phyloP scores from a whole-genome alignment of 1,284 basidiomycete species.

The Abortiporus biennis region DNA sequence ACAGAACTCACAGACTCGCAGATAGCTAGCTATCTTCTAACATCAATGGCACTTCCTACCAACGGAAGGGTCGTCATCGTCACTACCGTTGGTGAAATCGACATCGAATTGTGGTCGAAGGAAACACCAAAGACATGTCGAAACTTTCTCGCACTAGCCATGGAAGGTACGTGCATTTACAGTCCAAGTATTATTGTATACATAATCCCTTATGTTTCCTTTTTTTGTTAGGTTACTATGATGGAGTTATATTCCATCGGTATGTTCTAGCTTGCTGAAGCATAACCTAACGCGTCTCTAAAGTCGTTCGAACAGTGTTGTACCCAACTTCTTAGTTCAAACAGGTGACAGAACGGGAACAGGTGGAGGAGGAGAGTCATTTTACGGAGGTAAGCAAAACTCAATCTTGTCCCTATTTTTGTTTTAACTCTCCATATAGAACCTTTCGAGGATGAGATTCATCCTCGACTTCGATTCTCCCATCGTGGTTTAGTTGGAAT shows the following conservation, averaged over 20 bases:
- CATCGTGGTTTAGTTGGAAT: slow-evolving; percentile 90
- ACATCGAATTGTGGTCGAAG: slow-evolving; percentile 92
- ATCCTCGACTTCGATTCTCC: slow-evolving; percentile 78
- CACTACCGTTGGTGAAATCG: slow-evolving; percentile 89
- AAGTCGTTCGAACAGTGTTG: slow-evolving; percentile 41
- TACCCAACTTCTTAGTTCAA: slow-evolving; percentile 88
- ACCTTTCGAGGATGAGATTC: slow-evolving; percentile 91
- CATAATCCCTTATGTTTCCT: slow-evolving; percentile 2
- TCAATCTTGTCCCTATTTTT: not conserved
- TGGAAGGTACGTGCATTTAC: slow-evolving; percentile 83
- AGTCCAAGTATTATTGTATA: no score
- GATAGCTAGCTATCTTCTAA: no score
- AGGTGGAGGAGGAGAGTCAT: slow-evolving; percentile 86
- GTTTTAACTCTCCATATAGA: slow-evolving; percentile 38
- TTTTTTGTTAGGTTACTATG: slow-evolving; percentile 78
- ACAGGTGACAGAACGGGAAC: slow-evolving; percentile 94
- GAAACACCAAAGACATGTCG: slow-evolving; percentile 93
- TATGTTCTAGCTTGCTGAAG: slow-evolving; percentile 32
- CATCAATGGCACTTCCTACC: slow-evolving; percentile 70
- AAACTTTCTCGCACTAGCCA: slow-evolving; percentile 85
- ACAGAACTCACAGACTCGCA: no score
- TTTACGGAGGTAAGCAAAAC: slow-evolving; percentile 68
- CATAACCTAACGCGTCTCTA: slow-evolving; percentile 2
- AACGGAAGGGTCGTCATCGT: slow-evolving; percentile 84
- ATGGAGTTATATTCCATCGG: slow-evolving; percentile 92